These are phyloP conservation scores for Coniella lustricola DNA, from an alignment of 2,329 filamentous ascomycete genomes.

Conservation along the genomic window DNA sequence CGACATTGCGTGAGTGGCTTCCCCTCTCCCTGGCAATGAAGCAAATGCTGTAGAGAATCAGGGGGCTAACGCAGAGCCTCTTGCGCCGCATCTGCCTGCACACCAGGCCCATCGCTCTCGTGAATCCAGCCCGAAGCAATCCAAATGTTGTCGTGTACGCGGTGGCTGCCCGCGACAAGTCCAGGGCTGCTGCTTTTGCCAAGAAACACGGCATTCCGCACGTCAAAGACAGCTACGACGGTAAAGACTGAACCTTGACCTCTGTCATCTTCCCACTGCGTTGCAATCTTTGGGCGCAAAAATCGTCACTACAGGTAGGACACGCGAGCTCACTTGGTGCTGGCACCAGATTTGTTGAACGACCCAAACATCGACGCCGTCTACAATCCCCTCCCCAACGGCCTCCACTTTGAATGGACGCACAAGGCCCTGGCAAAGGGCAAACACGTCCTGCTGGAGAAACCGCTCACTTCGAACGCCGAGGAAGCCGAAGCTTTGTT, in stretches of 20 bases:
- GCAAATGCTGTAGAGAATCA: too few species aligned
- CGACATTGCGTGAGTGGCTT: constrained; percentile 29
- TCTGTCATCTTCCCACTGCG: too few species aligned
- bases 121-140: constrained; percentile 44
- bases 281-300: too few species aligned
- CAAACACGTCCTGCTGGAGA: constrained; percentile 51
- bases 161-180: constrained; percentile 43
- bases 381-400: constrained; percentile 42
- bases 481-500: constrained; percentile 39
- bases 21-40: neutral
- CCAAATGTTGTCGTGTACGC: constrained; percentile 45
- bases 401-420: constrained; percentile 40
- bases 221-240: constrained; percentile 42
- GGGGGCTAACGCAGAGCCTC: too few species aligned
- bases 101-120: constrained; percentile 32
- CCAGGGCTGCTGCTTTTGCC: constrained; percentile 41
- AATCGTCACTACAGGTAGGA: neutral
- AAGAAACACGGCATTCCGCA: constrained; percentile 44
- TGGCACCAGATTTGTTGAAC: constrained; percentile 28
- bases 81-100: too few species aligned
- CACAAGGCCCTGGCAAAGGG: constrained; percentile 38
- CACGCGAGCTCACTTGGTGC: neutral
- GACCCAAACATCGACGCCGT: constrained; percentile 39
- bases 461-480: constrained; percentile 41
- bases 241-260: too few species aligned